Base-by-base conservation (phyloP, 2,329 filamentous ascomycete species). In the Pseudopithomyces maydicus region DNA sequence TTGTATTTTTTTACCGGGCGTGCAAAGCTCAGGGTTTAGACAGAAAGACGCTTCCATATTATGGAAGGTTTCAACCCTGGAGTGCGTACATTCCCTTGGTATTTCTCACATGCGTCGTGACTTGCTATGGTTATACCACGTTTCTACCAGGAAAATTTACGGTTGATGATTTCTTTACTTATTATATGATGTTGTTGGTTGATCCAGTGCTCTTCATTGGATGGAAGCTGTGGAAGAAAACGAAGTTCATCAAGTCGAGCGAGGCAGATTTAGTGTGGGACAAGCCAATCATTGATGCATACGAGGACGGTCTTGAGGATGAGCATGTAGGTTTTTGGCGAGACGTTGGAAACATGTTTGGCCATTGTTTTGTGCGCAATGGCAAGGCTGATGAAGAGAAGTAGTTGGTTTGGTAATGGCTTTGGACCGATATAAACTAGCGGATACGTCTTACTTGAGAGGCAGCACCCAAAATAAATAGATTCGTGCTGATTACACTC, bases 141-240 rank as follows among this genome's bases (percentile, higher is more conserved):
- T 80, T 84, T 33, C 77, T 75, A 12, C 80, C 79, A 0, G 65
- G 65, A 6, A 57, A 57, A 29, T 84, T 82, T 59, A 76, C 78
- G 38, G 74, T 77, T 0, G 78, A 78, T 1, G 77, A 74, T 8
- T 84, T 84, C 58, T 79, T 85, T 12, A 78, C 83, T 41, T 82
- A 62, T 44, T 68, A 68, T 45, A 59, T 55, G 41, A 67, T 68
- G 66, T 56, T 64, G 1, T 50, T 63, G 12, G 11, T 66, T 15
- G 79, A 80, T 45, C 72, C 57, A 47, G 52, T 69, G 54, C 77
- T 19, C 69, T 73, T 26, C 75, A 81, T n/a, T 89, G 84, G 67
- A 54, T 85, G 29, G 80, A 90, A 91, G 69, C 72, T 87, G 35
- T 74, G 82, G 67, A 88, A 88, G 66, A 81, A 84, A 64, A 90